Conservation (phyloP, 2,329 filamentous ascomycete species). For the Talaromyces sp. region DNA sequence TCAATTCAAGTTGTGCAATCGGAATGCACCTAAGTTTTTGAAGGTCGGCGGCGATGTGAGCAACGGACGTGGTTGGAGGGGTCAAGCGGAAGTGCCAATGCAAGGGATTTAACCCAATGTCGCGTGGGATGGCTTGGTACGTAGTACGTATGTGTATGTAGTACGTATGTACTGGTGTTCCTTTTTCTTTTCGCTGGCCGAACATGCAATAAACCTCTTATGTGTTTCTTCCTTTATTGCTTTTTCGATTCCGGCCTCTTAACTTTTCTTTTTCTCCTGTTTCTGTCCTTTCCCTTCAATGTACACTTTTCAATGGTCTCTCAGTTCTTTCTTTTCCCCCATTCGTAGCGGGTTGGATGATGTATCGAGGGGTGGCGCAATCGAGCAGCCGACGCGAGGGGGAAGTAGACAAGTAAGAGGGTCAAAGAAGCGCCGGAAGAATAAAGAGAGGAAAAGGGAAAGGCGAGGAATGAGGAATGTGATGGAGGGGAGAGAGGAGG, state of each 20-base stretch:
- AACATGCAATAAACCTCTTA: constrained; percentile 2
- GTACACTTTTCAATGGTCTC: not conserved
- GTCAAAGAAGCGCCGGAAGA: not conserved
- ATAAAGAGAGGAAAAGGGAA: not conserved
- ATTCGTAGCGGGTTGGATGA: not conserved
- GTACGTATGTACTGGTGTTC: not conserved
- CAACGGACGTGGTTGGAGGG: constrained; percentile 10
- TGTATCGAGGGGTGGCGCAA: constrained; percentile 1
- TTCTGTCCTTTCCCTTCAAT: not conserved
- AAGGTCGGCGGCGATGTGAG: constrained; percentile 3
- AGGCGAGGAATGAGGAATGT: constrained; percentile 12
- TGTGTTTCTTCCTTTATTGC: not conserved
- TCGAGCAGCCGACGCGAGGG: constrained; percentile 3
- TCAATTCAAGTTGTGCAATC: not conserved
- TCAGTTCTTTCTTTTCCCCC: not conserved
- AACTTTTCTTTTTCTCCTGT: not conserved
- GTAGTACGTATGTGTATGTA: constrained; percentile 8
- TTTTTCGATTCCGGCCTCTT: not conserved
- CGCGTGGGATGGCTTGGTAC: constrained; percentile 13
- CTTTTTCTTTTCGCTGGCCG: not conserved
- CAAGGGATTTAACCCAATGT: constrained; percentile 13
- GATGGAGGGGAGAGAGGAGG: not conserved
- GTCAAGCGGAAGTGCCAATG: constrained; percentile 7
- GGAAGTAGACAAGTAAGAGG: not conserved
- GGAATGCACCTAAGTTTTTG: not conserved